Base-by-base conservation (phyloP, 148 eudicot species). In the Simmondsia chinensis region DNA sequence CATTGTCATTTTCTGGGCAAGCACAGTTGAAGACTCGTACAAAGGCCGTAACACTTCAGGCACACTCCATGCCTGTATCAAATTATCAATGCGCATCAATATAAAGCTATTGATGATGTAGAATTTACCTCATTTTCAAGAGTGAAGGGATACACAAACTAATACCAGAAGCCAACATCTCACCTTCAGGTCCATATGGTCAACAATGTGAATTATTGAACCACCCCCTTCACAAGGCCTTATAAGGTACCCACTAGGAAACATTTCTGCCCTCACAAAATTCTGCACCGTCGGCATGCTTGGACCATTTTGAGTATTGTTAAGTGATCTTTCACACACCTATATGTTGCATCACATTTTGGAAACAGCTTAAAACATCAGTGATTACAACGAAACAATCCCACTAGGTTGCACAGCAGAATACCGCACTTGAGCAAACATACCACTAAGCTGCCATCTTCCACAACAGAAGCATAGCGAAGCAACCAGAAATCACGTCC, bases 191-290 rank as follows among this genome's bases (percentile, higher is more conserved):
- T 87, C 82, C 71, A 87, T 43, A 57, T 87, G 96, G 62, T 87
- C 89, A n/a, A 87, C 96, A 21, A 87, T 76, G 45, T 82, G 88
- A 40, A 87, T 82, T 6, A 82, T 79, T 10, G 96, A 87, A 10
- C 94, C 96, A 61, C 96, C 94, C 11, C 88, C 96, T 52, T 87
- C 96, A 46, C 94, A 87, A 4, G 96, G 94, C 63, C 96, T 68
- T 62, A 87, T 87, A 25, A 87, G 60, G 59, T 79, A 87, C 36
- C 96, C 96, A 58, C 96, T 80, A 9, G 96, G 85, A 48, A 80
- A 53, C 41, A 82, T 72, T 58, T 83, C 94, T 10, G 78, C 96
- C 68, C 96, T 68, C 14, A 80, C 80, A 59, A 83, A 80, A 54
- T 75, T 77, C 56, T 65, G 78, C 36, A 71, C 83, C 2, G 86